Evolutionary conservation across 768 basidiomycete genomes (phyloP), one percentile per base, ranked within the genome.

Genomic region (Boletus vermiculosoides): DNA sequence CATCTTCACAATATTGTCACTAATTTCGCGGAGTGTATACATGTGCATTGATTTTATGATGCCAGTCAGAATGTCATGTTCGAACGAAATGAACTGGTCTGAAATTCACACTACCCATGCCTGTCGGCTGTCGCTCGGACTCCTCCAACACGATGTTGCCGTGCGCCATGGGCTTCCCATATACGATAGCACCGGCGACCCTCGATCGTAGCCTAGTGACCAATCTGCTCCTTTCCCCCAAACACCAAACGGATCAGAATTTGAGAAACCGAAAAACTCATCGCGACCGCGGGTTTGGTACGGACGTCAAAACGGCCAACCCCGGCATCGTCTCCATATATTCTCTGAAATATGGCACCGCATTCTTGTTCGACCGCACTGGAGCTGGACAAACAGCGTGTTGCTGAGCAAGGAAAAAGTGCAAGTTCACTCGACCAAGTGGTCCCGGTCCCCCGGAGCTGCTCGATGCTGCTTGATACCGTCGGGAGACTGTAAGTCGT

Each of bases 391-490:
- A 30, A 72, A 64, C 12, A 68, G 48, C 1, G 58, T 40, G 40
- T 63, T 63, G 33, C 57, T 59, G 52, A 73, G 54, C 23, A 63
- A 25, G 13, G 64, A 58, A 55, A n/a, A 73, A 72, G 48, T 72
- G 66, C 57, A 73, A 61, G 39, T 53, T 63, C 72, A 50, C 25
- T 72, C 72, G 18, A 56, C 46, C 12, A 72, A 39, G 20, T 61
- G 54, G 36, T 45, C n/a, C n/a, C n/a, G n/a, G n/a, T n/a, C n/a
- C n/a, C 58, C 72, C 71, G 73, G 25, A 70, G 68, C 3, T 72
- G 28, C n/a, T 47, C 41, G 47, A 72, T 61, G 9, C 3, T 72
- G 28, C n/a, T 47, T 39, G 47, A 72, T 61, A 7, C 50, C 44
- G 3, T 64, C 58, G 16, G 72, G 62, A 37, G 66, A 65, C 50